These are phyloP conservation scores for Trichoderma brevicompactum DNA, from an alignment of 2,329 filamentous ascomycete species.

Conservation along the genomic window DNA sequence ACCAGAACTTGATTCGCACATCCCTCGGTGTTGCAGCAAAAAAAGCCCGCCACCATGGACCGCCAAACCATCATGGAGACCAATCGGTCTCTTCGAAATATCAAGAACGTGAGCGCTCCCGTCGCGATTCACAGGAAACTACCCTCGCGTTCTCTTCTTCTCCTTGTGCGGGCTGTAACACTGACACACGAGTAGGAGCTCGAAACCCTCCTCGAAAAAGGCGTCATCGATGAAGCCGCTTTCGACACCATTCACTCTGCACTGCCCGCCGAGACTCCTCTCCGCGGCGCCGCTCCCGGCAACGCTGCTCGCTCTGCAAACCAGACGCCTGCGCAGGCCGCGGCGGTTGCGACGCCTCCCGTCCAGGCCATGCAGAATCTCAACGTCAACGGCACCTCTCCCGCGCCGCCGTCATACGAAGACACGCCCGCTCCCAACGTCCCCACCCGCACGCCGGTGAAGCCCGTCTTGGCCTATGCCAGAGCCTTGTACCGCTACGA, in stretches of 20 bases:
- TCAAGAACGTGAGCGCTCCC: conserved; percentile 71
- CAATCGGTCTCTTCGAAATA: conserved; percentile 83
- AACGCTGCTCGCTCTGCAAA: conserved; percentile 38
- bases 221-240: conserved; percentile 73
- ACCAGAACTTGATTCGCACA: not conserved
- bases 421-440: conserved; percentile 51
- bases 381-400: conserved; percentile 41
- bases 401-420: conserved; percentile 57
- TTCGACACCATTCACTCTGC: conserved; percentile 75
- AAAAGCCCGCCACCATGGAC: conserved; percentile 46
- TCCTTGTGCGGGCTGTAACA: conserved; percentile 14
- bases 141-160: not conserved
- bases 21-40: not conserved
- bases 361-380: conserved; percentile 51
- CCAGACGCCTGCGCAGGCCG: conserved; percentile 39
- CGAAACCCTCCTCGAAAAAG: conserved; percentile 82
- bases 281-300: conserved; percentile 46
- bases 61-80: conserved; percentile 67
- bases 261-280: conserved; percentile 70
- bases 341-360: conserved; percentile 38
- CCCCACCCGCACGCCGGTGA: conserved; percentile 47
- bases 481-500: conserved; percentile 84
- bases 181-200: conserved; percentile 68
- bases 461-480: conserved; percentile 70
- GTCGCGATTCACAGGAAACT: not conserved